Evolutionary conservation across 2,329 filamentous ascomycete species (phyloP).

Genomic region (Penicillium occitanis): DNA sequence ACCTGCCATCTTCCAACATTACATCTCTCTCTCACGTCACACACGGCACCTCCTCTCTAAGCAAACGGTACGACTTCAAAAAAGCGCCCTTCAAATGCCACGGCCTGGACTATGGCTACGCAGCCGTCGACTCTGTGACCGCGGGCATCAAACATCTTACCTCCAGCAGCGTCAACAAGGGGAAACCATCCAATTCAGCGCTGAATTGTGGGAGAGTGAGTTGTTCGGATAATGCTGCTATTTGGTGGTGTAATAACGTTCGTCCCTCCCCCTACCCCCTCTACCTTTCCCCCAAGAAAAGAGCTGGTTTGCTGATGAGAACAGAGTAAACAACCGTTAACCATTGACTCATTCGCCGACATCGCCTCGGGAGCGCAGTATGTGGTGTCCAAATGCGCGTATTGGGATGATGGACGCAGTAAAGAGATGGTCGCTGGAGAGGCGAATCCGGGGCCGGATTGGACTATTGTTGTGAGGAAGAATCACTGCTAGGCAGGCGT

Average conservation of each 20-base stretch:
- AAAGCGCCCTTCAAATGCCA: not conserved
- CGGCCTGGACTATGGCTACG: not conserved
- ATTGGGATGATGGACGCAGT: not conserved
- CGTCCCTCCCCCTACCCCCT: not conserved
- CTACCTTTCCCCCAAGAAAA: not conserved
- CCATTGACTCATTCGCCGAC: not conserved
- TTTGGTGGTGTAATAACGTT: constrained; percentile 14
- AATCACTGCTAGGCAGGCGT: constrained; percentile 1
- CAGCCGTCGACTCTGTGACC: not conserved
- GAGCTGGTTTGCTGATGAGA: not conserved
- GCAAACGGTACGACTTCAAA: not conserved
- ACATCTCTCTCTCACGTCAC: too few species aligned
- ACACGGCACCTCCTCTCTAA: not conserved
- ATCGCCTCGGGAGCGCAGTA: not conserved
- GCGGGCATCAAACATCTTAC: not conserved
- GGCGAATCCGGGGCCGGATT: not conserved
- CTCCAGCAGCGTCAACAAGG: not conserved
- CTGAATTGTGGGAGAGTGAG: not conserved
- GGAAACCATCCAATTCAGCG: not conserved
- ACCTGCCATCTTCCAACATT: too few species aligned
- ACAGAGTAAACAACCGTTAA: not conserved
- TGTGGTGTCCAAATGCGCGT: not conserved
- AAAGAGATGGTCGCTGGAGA: not conserved
- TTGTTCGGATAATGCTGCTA: not conserved
- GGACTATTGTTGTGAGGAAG: constrained; percentile 12